Conservation (phyloP, 2,329 filamentous ascomycete species). For the Cadophora sp. region DNA sequence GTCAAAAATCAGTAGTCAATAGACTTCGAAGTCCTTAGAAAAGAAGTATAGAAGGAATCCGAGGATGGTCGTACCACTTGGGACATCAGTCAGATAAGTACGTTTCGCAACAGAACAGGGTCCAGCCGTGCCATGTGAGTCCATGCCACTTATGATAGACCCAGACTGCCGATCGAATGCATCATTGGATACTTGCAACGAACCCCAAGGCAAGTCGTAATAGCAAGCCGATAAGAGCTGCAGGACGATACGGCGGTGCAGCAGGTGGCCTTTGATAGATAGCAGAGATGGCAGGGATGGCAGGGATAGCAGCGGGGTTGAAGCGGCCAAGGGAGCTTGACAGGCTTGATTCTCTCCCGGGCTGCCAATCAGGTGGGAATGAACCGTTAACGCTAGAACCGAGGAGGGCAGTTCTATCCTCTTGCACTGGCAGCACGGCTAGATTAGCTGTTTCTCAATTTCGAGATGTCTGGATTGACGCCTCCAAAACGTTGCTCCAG, state of each 20-base stretch:
- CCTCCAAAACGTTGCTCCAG: neutral
- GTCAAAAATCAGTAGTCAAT: neutral
- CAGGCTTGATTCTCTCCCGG: neutral
- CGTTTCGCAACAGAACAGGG: constrained; percentile 13
- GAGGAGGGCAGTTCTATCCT: constrained; percentile 4
- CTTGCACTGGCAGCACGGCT: neutral
- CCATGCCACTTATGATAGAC: constrained; percentile 24
- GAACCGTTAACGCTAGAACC: neutral
- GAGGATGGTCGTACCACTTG: neutral
- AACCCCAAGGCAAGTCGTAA: constrained; percentile 14
- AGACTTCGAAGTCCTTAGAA: neutral
- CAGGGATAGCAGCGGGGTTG: constrained; percentile 19
- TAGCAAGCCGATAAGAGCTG: constrained; percentile 33
- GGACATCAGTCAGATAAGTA: constrained; percentile 9
- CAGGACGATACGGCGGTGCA: constrained; percentile 22
- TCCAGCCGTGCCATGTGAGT: constrained; percentile 6
- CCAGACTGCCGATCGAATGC: constrained; percentile 2
- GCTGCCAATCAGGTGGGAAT: constrained; percentile 4
- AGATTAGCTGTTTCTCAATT: neutral
- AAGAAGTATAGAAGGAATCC: neutral
- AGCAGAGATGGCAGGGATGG: constrained; percentile 14
- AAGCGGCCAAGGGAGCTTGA: constrained; percentile 21
- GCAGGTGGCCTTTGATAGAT: too few species aligned
- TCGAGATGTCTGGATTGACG: neutral
- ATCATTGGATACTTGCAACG: constrained; percentile 25